Conservation (phyloP, 2,329 filamentous ascomycete genomes). For the Colletotrichum siamense region DNA sequence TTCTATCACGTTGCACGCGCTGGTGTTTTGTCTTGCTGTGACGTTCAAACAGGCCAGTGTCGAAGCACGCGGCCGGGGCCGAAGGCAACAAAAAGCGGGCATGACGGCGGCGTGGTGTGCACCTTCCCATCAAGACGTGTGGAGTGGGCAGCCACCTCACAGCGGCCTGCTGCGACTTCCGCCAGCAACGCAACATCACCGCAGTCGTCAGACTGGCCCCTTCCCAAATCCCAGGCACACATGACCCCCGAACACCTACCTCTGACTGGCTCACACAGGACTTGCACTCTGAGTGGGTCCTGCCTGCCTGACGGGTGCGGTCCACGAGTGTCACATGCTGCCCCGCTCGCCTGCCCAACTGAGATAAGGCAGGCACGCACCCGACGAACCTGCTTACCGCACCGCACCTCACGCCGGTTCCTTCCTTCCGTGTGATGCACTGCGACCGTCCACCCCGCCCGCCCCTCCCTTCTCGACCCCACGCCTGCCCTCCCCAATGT, state of each 20-base stretch:
- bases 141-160: not conserved
- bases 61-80: not conserved
- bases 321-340: not conserved
- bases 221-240: not conserved
- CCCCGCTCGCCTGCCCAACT: not conserved
- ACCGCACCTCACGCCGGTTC: not conserved
- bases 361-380: not conserved
- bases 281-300: not conserved
- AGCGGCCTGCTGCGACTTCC: not conserved
- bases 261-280: not conserved
- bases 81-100: not conserved
- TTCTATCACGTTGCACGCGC: no score
- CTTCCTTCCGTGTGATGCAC: not conserved
- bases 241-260: not conserved
- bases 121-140: not conserved
- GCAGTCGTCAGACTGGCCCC: not conserved
- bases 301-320: not conserved
- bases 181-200: no score
- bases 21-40: no score
- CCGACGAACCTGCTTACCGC: not conserved
- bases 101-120: not conserved
- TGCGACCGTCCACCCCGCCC: no score
- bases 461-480: no score
- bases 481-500: not conserved
- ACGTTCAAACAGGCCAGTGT: no score